phyloP scores from a whole-genome alignment of 176 grass and related monocot genomes.

The Bolboschoenus planiculmis region DNA sequence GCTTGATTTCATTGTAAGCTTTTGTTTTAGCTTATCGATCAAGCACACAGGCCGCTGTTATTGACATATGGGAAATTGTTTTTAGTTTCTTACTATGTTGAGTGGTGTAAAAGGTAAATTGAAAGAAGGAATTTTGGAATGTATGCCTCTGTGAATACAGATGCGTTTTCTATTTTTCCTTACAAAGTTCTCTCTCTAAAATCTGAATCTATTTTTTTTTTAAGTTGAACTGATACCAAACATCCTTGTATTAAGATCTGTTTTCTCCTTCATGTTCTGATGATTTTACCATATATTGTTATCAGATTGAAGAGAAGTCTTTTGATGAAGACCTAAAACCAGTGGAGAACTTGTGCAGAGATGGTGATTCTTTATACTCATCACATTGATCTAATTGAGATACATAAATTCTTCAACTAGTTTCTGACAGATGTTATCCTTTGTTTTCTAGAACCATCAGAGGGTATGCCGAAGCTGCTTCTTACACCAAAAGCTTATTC shows the following conservation, averaged over 20 bases:
- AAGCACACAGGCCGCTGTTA: neutral
- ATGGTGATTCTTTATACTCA: conserved; percentile 39
- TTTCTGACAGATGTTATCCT: conserved; percentile 17
- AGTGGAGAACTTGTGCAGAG: conserved; percentile 22
- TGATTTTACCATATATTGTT: conserved; percentile 16
- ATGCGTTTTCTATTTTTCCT: conserved; percentile 31
- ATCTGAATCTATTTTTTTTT: neutral
- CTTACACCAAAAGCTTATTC: conserved; percentile 22
- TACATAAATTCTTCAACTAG: neutral
- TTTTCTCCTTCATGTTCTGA: neutral
- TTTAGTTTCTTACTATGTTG: neutral
- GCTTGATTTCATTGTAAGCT: neutral
- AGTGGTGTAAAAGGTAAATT: neutral
- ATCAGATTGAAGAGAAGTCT: conserved; percentile 55
- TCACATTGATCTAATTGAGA: neutral
- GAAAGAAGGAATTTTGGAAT: neutral
- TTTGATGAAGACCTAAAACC: conserved; percentile 21
- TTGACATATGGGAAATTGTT: neutral
- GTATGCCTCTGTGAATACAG: conserved; percentile 8
- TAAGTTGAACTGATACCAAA: neutral
- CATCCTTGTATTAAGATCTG: conserved; percentile 6
- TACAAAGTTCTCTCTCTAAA: neutral
- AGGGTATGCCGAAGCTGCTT: conserved; percentile 28
- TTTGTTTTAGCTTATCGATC: neutral
- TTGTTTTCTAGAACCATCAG: conserved; percentile 31